Conservation (phyloP, 495 filamentous ascomycete species). For the Lepidopterella palustris region DNA sequence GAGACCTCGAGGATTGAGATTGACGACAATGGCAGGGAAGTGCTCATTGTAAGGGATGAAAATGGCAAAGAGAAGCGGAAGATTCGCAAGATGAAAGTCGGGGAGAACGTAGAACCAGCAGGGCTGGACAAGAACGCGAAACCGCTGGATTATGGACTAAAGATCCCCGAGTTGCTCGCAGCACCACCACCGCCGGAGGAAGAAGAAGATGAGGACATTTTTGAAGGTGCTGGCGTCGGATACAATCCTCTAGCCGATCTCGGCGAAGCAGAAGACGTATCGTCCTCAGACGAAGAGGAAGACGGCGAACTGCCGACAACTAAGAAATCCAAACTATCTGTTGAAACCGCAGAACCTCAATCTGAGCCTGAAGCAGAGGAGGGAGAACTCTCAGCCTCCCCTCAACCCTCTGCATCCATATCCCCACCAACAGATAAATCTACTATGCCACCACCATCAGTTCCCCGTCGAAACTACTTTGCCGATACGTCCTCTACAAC, state of each 20-base stretch:
- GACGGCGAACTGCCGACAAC: slow-evolving; percentile 19
- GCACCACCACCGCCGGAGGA: slow-evolving; percentile 35
- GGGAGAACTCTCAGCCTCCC: neutral
- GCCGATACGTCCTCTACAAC: slow-evolving; percentile 38
- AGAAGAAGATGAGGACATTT: slow-evolving; percentile 65
- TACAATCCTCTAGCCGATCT: slow-evolving; percentile 82
- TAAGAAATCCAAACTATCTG: slow-evolving; percentile 10
- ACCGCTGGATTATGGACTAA: slow-evolving; percentile 60
- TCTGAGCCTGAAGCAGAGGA: neutral
- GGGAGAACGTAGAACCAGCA: slow-evolving; percentile 30
- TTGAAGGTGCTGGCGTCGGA: slow-evolving; percentile 76
- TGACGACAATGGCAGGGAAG: slow-evolving; percentile 69
- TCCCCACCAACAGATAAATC: slow-evolving; percentile 9
- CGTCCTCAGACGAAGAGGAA: slow-evolving; percentile 37
- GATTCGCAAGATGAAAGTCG: slow-evolving; percentile 49
- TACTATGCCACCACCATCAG: slow-evolving; percentile 40
- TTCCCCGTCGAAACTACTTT: slow-evolving; percentile 51
- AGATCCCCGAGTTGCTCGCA: slow-evolving; percentile 55
- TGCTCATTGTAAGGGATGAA: slow-evolving; percentile 78
- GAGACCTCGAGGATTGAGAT: slow-evolving; percentile 67
- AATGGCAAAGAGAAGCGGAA: slow-evolving; percentile 86
- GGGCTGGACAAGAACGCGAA: slow-evolving; percentile 42
- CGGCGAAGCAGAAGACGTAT: slow-evolving; percentile 47
- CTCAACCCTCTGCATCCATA: neutral
- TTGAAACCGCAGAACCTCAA: slow-evolving; percentile 8